Percentiles rank a stretch among this genome's conserved stretches.
Evolutionary conservation across 768 basidiomycete genomes (phyloP).

Genomic region (Amanita molliuscula): DNA sequence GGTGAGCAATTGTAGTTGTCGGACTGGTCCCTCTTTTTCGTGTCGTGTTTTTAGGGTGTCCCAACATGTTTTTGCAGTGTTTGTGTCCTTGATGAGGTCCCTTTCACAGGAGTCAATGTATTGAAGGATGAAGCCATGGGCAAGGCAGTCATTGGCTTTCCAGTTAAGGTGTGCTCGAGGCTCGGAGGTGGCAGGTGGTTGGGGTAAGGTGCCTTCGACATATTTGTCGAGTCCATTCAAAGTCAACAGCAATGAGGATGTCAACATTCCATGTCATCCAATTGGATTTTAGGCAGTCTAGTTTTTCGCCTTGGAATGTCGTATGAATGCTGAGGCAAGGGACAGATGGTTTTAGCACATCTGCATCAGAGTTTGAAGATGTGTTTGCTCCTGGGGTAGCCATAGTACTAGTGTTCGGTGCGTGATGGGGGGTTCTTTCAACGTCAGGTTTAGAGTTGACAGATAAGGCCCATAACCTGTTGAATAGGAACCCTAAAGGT

Average conservation of each 20-base stretch:
- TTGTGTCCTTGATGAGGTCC: neutral
- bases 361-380: neutral
- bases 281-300: neutral
- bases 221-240: neutral
- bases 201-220: neutral
- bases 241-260: neutral
- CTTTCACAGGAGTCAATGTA: neutral
- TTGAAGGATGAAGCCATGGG: neutral
- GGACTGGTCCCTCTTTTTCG: neutral
- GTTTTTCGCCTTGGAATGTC: neutral
- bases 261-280: neutral
- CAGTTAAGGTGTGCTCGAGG: neutral
- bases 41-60: neutral
- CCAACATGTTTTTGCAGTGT: neutral
- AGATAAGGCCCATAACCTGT: slow-evolving; percentile 3
- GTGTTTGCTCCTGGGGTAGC: neutral
- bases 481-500: neutral
- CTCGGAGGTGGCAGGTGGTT: neutral
- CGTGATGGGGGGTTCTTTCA: neutral
- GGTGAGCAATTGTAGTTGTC: neutral
- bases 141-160: neutral
- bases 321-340: neutral
- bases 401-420: neutral
- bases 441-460: neutral
- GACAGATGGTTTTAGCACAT: neutral